Evolutionary conservation across 2,329 filamentous ascomycete genomes (phyloP), one percentile per base, ranked within the genome.

Genomic region (Ascochyta rabiei): DNA sequence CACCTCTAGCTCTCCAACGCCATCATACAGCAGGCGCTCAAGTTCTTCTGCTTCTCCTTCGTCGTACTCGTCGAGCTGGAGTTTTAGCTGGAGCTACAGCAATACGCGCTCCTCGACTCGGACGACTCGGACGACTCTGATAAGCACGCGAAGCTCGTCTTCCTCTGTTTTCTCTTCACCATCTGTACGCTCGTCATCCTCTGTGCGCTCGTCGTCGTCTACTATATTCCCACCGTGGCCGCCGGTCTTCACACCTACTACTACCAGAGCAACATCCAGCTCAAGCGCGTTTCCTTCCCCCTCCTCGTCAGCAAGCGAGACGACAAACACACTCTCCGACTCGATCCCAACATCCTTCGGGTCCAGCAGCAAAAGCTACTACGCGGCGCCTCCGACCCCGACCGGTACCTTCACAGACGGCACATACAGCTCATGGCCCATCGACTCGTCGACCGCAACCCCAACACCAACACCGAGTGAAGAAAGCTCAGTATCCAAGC

Each of bases 291-390:
- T 35, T 1, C 28, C 42, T 2, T 35, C 35, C 2, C 7, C 18
- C 2, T 42, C 24, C 6, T 37, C 31, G 6, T 16, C 38, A 3
- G 30, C 42, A 26, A 15, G 23, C 15, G 13, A 26, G 10, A 31
- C 38, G 4, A 49, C 38, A 10, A 49, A 42, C 38, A 50, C 47
- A 0, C 51, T 54, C 34, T 53, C 50, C 10, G 44, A 53, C 39
- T 19, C 50, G 6, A 15, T 41, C 19, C 50, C 44, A 0, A 53
- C 50, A 0, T 53, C 50, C 7, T 47, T 53, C n/a, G 38, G 5
- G 16, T 19, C 34, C 2, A 31, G 24, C 2, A 45, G 19, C n/a
- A 46, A 35, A 9, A 23, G 13, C 24, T 28, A 18, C 21, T 52
- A 52, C 35, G 35, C 21, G 4, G n/a, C 28, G 0, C 37, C 43